These are phyloP conservation scores for Blastobotrys aristatus DNA, from an alignment of 1,139 yeast genomes.

Conservation along the genomic window DNA sequence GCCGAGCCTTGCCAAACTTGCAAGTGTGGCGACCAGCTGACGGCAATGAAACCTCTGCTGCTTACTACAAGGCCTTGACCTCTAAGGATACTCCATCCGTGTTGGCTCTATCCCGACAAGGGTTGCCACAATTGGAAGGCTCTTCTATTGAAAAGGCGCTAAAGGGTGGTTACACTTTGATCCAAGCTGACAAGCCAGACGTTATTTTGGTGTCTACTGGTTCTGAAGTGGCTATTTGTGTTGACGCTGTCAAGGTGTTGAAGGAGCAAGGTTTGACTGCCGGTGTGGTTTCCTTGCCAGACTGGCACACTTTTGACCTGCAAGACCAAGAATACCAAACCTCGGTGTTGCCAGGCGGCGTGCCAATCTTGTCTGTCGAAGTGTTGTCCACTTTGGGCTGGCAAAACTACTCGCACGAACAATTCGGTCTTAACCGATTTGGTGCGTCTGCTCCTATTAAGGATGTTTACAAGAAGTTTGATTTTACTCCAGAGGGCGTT, in stretches of 20 bases:
- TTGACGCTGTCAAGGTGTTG: constrained; percentile 74
- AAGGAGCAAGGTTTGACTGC: constrained; percentile 61
- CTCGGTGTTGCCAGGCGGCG: constrained; percentile 89
- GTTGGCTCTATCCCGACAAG: constrained; percentile 94
- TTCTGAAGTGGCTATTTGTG: constrained; percentile 84
- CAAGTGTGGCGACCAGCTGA: constrained; percentile 99
- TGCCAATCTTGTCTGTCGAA: constrained; percentile 91
- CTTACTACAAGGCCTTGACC: constrained; percentile 76
- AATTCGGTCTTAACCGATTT: constrained; percentile 91
- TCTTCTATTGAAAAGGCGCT: constrained; percentile 86
- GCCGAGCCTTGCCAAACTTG: constrained; percentile 93
- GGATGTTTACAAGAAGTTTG: constrained; percentile 79
- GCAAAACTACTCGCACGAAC: constrained; percentile 95
- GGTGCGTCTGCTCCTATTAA: constrained; percentile 96
- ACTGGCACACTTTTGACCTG: constrained; percentile 81
- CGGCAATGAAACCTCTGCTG: constrained; percentile 98
- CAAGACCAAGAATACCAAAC: constrained; percentile 77
- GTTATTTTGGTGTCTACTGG: constrained; percentile 87
- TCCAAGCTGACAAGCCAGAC: constrained; percentile 58
- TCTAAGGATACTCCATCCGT: constrained; percentile 76
- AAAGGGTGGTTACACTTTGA: constrained; percentile 90
- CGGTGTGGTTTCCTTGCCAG: constrained; percentile 88
- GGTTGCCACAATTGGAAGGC: constrained; percentile 94
- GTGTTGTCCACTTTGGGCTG: constrained; percentile 91
- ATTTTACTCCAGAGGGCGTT: constrained; percentile 90